phyloP scores from a whole-genome alignment of 805 yeast genomes.

The Saccharomyces cerevisiae region DNA sequence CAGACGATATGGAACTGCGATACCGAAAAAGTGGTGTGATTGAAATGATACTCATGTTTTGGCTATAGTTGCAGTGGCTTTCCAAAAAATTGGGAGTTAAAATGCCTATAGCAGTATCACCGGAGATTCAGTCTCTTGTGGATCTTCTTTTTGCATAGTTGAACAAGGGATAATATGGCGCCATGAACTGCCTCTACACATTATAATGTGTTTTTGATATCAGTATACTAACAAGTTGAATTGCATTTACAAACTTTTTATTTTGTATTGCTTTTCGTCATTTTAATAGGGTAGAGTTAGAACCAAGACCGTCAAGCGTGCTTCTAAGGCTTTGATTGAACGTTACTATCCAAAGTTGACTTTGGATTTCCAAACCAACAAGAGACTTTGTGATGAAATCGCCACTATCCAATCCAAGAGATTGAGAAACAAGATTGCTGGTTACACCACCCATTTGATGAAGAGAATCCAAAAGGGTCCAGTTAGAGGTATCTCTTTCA shows the following conservation, averaged over 20 bases:
- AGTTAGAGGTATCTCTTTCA: conserved; percentile 99
- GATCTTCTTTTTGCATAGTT: background rate
- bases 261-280: background rate
- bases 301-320: conserved; percentile 99
- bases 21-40: background rate
- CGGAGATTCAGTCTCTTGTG: background rate
- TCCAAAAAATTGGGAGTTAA: background rate
- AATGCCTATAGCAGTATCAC: background rate
- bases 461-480: conserved; percentile 99
- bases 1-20: background rate
- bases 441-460: conserved; percentile 99
- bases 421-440: conserved; percentile 99
- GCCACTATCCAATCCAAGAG: conserved; percentile 99
- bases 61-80: background rate
- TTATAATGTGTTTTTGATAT: background rate
- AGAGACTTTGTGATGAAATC: conserved; percentile 96
- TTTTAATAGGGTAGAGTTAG: conserved; percentile 93
- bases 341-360: conserved; percentile 99
- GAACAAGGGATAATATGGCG: background rate
- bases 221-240: background rate
- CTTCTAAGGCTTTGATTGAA: conserved; percentile 98
- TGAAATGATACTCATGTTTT: background rate
- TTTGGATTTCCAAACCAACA: conserved; percentile 99
- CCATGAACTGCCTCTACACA: background rate
- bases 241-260: background rate